These are phyloP conservation scores for Musa schizocarpa DNA, from an alignment of 176 grass and related monocot genomes.

Conservation along the genomic window DNA sequence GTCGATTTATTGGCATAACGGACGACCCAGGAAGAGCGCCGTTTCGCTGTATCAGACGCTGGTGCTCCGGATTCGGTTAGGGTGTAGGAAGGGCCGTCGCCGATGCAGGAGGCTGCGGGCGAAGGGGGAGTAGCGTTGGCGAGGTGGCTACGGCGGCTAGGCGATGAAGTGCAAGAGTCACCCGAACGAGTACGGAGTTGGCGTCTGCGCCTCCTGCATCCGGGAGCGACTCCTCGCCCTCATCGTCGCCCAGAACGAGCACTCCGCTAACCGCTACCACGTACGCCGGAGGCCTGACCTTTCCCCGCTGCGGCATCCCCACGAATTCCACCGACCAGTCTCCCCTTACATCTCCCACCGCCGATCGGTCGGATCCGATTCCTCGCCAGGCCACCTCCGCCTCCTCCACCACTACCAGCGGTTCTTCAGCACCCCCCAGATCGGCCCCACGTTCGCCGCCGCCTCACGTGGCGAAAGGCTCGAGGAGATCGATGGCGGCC, in stretches of 20 bases:
- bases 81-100: background rate
- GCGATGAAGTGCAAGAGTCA: constrained; percentile 91
- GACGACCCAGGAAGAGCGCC: background rate
- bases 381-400: constrained; percentile 10
- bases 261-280: background rate
- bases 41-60: background rate
- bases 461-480: constrained; percentile 44
- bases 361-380: constrained; percentile 9
- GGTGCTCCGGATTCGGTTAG: background rate
- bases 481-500: constrained; percentile 16
- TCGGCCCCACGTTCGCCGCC: constrained; percentile 38
- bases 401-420: background rate
- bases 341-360: constrained; percentile 7
- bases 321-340: background rate
- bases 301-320: background rate
- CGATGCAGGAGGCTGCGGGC: constrained; percentile 1
- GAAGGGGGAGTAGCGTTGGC: background rate
- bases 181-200: constrained; percentile 45
- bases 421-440: constrained; percentile 46
- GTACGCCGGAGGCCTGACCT: background rate
- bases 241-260: constrained; percentile 44
- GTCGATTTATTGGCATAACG: background rate
- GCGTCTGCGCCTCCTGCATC: constrained; percentile 90
- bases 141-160: background rate
- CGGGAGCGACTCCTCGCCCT: constrained; percentile 67